Evolutionary conservation across 164 flowering plant genomes (phyloP), one percentile per base, ranked within the genome.

Genomic region (Cinnamomum chago): DNA sequence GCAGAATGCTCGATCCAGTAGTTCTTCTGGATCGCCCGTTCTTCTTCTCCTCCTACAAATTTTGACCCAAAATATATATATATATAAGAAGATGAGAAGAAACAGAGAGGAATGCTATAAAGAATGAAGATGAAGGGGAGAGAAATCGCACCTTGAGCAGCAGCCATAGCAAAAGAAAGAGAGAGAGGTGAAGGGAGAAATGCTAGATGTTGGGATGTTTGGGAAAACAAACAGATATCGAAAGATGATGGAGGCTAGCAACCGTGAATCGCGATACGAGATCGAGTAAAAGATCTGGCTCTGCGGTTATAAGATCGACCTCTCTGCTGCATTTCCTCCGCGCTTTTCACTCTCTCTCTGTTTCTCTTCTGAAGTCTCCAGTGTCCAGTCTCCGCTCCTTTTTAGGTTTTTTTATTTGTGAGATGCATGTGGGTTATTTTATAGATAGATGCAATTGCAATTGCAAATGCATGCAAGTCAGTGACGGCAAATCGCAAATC

Each of bases 1-100:
- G 70, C 80, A 12, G 97, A 88, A 72, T 95, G 97, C 79, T 93
- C 96, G 20, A 79, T 79, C 99, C 98, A 95, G 81, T 93, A 95
- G 64, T 67, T 90, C 89, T 93, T 95, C 72, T 90, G 93, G 17
- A 84, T 22, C 70, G 88, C 84, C 12, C 99, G 87, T 76, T 95
- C 99, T 71, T 95, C 99, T 71, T 81, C 82, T 17, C 58, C 81
- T 23, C n/a, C 17, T 15, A 14, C 35, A 30, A 30, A 30, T 30
- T 30, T 30, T 30, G 33, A 30, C n/a, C 1, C 9, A 7, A 40
- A 9, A 40, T 7, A 40, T 7, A 40, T 50, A 67, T 55, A 73
- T 1, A 30, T 2, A 10, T 24, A 64, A 27, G 67, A 64, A 27
- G 28, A 22, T 5, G 5, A 30, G 1, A 27, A 22, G 14, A 64